Base-by-base conservation (phyloP, 192 early-diverging fungal genomes). In the Rhizoclosmatium globosum region DNA sequence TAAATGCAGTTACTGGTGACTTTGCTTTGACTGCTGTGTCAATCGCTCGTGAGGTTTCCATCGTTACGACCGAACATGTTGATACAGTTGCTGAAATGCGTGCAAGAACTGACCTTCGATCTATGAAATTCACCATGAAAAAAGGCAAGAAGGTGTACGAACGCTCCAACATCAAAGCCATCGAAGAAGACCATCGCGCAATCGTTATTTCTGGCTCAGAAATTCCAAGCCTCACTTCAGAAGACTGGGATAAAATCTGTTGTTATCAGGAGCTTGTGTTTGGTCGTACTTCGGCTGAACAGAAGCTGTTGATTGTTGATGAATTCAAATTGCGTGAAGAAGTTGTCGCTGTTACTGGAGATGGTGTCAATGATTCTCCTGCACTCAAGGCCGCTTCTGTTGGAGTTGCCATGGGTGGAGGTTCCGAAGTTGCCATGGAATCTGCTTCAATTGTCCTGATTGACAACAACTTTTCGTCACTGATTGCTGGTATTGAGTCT, bases 331-430 rank as follows among this genome's bases (percentile, higher is more conserved):
- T 82, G 6, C 91, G 94, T 76, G 84, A 87, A 72, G 85, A 93
- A 65, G 85, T 91, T 38, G 94, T 98, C 7, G 95, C 91, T 2
- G 94, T 96, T n/a, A 96, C 94, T 39, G 96, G 96, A 70, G 96
- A 98, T 81, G 96, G 95, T 66, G 93, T 94, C 13, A 97, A 97
- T 78, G 96, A 98, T 76, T 89, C 94, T 59, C 94, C 95, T 23
- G 94, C 96, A n/a, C 87, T 98, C 66, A 95, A 93, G 68, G 91
- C 92, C 17, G 95, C 96, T 11, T 88, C 96, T 77, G 89, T 98
- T 47, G 95, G 95, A 56, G 87, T 98, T 47, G 94, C 96, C 62
- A 93, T 98, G 88, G 95, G 92, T 13, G 82, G 85, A 68, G 95
- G 95, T 48, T 91, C 92, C 0, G 94, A 95, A 75, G 86, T 84